Conservation (phyloP, 2,329 filamentous ascomycete species). For the Cladosporium sp. region DNA sequence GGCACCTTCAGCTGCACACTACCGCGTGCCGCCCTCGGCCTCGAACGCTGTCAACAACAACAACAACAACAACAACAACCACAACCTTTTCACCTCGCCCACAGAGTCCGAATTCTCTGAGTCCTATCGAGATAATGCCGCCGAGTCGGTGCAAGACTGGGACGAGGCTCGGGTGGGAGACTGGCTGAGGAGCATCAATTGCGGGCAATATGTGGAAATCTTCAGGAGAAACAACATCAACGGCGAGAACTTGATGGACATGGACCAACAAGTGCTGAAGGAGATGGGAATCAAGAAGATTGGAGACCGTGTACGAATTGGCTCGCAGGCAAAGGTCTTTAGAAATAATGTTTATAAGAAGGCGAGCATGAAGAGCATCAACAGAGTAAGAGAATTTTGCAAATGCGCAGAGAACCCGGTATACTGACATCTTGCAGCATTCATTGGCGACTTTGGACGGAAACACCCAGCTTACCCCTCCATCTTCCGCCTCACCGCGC, state of each 20-base stretch:
- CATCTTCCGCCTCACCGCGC: conserved; percentile 63
- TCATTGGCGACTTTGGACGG: conserved; percentile 77
- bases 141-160: conserved; percentile 57
- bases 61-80: no score
- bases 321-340: conserved; percentile 47
- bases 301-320: conserved; percentile 86
- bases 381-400: conserved; percentile 63
- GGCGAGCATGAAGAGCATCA: conserved; percentile 60
- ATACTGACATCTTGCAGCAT: conserved; percentile 54
- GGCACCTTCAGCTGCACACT: conserved; percentile 20
- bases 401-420: background rate
- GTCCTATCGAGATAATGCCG: conserved; percentile 49
- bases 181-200: conserved; percentile 87
- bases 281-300: conserved; percentile 99
- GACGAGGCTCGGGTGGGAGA: conserved; percentile 88
- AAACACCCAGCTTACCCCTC: conserved; percentile 52
- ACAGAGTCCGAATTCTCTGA: conserved; percentile 94
- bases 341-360: conserved; percentile 46
- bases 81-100: conserved; percentile 67
- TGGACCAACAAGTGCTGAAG: conserved; percentile 93
- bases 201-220: conserved; percentile 85
- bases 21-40: conserved; percentile 21
- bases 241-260: conserved; percentile 91
- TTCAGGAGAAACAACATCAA: conserved; percentile 95
- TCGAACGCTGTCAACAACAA: conserved; percentile 18